phyloP scores from a whole-genome alignment of 1,139 yeast genomes.

The Zygotorulaspora mrakii region DNA sequence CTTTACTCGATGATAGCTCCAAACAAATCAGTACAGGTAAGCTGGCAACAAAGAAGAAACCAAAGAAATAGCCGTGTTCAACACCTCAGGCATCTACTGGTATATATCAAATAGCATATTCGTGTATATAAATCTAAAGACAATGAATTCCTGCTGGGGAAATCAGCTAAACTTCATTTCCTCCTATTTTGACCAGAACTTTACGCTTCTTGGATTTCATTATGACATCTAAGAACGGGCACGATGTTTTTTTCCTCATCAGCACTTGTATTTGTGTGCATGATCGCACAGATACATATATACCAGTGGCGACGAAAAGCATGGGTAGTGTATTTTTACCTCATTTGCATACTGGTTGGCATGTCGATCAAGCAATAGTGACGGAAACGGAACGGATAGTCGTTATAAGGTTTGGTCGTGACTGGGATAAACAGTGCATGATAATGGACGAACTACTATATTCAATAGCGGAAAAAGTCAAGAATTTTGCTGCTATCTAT shows the following conservation, averaged over 20 bases:
- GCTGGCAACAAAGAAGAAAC: conserved; percentile 52
- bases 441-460: conserved; percentile 83
- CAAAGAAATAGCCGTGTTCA: conserved; percentile 35
- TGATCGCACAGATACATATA: no score
- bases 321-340: conserved; percentile 91
- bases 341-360: conserved; percentile 86
- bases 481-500: conserved; percentile 84
- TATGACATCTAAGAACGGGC: no score
- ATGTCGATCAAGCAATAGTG: conserved; percentile 91
- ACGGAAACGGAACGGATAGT: conserved; percentile 85
- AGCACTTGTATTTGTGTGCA: no score
- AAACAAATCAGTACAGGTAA: conserved; percentile 63
- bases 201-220: no score
- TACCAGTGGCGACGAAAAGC: no score
- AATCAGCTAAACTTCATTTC: neutral
- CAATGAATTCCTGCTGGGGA: neutral
- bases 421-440: conserved; percentile 73
- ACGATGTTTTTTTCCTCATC: no score
- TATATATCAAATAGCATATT: conserved; percentile 1
- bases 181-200: no score
- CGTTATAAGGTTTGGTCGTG: conserved; percentile 83
- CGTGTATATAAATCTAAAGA: conserved; percentile 6
- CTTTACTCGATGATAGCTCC: conserved; percentile 60
- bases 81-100: conserved; percentile 4
- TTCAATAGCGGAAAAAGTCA: conserved; percentile 74